phyloP scores from a whole-genome alignment of 106 monocot species.

The Gastrodia elata region DNA sequence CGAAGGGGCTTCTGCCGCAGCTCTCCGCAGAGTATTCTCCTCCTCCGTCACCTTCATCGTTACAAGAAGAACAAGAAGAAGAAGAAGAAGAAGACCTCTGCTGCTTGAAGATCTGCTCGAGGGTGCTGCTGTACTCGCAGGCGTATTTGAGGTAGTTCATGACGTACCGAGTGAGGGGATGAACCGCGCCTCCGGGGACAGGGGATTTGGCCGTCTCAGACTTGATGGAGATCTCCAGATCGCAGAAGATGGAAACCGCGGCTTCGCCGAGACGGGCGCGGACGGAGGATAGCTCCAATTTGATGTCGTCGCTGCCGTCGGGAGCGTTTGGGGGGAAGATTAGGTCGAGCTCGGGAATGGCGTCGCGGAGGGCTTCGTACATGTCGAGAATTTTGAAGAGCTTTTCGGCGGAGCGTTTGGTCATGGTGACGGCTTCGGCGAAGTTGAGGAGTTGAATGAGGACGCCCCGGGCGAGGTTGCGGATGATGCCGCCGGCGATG shows the following conservation, averaged over 20 bases:
- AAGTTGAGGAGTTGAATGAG: constrained; percentile 51
- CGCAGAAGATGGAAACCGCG: constrained; percentile 18
- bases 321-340: constrained; percentile 26
- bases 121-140: constrained; percentile 15
- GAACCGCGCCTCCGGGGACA: constrained; percentile 20
- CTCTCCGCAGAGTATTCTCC: background rate
- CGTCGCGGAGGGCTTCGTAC: constrained; percentile 54
- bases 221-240: constrained; percentile 24
- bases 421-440: constrained; percentile 45
- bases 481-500: constrained; percentile 22
- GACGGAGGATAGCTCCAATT: constrained; percentile 9
- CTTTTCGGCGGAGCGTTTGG: constrained; percentile 60
- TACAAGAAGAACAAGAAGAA: background rate
- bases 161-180: constrained; percentile 19
- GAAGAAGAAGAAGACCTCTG: background rate
- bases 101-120: constrained; percentile 15
- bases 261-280: constrained; percentile 15
- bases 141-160: constrained; percentile 24
- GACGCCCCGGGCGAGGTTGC: constrained; percentile 25
- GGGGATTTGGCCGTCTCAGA: constrained; percentile 8
- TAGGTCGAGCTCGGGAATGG: constrained; percentile 21
- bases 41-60: background rate
- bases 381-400: constrained; percentile 74
- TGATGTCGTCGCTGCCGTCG: background rate
- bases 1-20: constrained; percentile 20